Conservation (phyloP, 2,329 filamentous ascomycete species). For the Aspergillus cejpii region DNA sequence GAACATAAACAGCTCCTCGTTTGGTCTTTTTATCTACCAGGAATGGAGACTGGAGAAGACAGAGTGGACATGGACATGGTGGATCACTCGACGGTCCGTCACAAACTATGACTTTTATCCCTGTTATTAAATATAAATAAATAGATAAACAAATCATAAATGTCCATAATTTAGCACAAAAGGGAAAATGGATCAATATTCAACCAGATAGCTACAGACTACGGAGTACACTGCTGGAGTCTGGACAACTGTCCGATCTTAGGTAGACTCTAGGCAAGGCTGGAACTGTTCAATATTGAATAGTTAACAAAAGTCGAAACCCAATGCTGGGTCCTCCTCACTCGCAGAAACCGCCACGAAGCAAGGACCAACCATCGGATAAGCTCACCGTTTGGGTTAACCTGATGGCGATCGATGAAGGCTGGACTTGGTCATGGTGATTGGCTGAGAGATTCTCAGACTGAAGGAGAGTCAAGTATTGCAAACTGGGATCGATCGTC, state of each 20-base stretch:
- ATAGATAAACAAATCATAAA: constrained; percentile 1
- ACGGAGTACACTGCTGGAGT: too few species aligned
- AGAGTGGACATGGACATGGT: constrained; percentile 3
- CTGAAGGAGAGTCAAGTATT: too few species aligned
- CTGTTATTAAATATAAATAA: constrained; percentile 11
- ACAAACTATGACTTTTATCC: constrained; percentile 9
- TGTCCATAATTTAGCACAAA: constrained; percentile 7
- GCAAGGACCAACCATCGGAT: constrained; percentile 20
- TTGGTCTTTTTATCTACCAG: constrained; percentile 1
- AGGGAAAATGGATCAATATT: neutral
- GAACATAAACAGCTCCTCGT: too few species aligned
- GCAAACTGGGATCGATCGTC: too few species aligned
- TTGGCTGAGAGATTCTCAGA: constrained; percentile 5
- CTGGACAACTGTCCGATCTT: too few species aligned
- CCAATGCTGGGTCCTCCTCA: constrained; percentile 3
- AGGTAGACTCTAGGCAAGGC: too few species aligned
- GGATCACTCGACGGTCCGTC: constrained; percentile 14
- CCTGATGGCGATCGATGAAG: constrained; percentile 7
- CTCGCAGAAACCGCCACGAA: constrained; percentile 17
- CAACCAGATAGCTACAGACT: too few species aligned
- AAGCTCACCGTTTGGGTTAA: constrained; percentile 17
- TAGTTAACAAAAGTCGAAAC: constrained; percentile 2
- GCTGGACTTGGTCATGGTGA: constrained; percentile 4
- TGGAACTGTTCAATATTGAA: too few species aligned
- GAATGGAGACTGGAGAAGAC: neutral